Evolutionary conservation across 208 protist genomes (phyloP).

Genomic region (Leishmania mexicana): DNA sequence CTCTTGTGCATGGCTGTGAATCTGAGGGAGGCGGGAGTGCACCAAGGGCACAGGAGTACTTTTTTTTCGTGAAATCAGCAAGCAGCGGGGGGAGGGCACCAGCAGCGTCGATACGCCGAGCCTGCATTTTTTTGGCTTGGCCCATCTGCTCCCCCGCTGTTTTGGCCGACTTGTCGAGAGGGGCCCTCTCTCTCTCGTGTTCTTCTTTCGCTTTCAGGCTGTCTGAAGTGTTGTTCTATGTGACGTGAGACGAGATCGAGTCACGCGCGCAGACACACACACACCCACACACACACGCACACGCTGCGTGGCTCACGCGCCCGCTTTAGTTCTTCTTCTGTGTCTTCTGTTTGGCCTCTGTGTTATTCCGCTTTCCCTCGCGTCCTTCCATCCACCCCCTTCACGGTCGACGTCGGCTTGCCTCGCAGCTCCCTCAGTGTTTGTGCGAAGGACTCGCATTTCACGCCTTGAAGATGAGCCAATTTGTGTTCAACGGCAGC

Average conservation of each 20-base stretch:
- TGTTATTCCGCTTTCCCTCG: neutral
- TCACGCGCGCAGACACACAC: neutral
- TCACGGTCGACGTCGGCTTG: neutral
- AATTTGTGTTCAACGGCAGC: constrained; percentile 65
- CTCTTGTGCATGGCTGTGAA: neutral
- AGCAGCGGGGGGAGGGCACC: neutral
- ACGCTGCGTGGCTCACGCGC: neutral
- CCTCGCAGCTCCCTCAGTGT: neutral
- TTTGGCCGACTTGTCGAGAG: neutral
- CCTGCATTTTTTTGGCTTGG: neutral
- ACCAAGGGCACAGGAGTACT: neutral
- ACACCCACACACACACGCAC: neutral
- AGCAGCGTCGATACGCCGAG: neutral
- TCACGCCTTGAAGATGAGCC: constrained; percentile 27
- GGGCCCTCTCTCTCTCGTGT: neutral
- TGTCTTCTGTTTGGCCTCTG: constrained; percentile 8
- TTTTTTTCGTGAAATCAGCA: neutral
- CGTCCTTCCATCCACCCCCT: constrained; percentile 7
- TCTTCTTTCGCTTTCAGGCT: neutral
- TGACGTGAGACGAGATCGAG: neutral
- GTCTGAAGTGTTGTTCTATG: neutral
- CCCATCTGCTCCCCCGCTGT: neutral
- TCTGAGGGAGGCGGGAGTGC: neutral
- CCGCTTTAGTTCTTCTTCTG: constrained; percentile 5
- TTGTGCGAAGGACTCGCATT: neutral